These are phyloP conservation scores for Clathrospora elynae DNA, from an alignment of 2,329 filamentous ascomycete species.

Conservation along the genomic window DNA sequence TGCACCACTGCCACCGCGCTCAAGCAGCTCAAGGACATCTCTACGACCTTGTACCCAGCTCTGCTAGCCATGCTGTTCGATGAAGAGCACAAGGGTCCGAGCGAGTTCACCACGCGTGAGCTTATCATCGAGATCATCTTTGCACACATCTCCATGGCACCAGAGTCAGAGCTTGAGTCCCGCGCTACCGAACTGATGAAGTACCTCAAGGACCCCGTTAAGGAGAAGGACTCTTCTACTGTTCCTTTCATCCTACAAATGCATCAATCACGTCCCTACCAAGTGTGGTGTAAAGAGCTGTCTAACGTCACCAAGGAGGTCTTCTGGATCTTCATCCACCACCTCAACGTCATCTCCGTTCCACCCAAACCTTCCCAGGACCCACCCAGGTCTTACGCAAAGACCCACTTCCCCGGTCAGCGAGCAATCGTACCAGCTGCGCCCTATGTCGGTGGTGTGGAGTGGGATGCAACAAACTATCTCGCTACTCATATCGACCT, in stretches of 20 bases:
- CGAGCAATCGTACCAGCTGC: constrained; percentile 90
- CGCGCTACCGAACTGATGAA: constrained; percentile 75
- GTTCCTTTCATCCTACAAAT: constrained; percentile 89
- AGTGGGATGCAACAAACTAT: constrained; percentile 99
- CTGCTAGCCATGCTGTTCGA: constrained; percentile 90
- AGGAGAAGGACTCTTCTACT: constrained; percentile 73
- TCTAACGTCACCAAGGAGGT: constrained; percentile 95
- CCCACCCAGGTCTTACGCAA: constrained; percentile 54
- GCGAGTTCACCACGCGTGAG: constrained; percentile 90
- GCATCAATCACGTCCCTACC: constrained; percentile 83
- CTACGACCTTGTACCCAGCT: constrained; percentile 80
- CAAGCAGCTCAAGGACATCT: constrained; percentile 78
- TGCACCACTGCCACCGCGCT: constrained; percentile 89
- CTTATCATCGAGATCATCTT: constrained; percentile 90
- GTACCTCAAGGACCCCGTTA: constrained; percentile 78
- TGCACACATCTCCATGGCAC: constrained; percentile 75
- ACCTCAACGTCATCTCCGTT: constrained; percentile 82
- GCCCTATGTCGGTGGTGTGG: constrained; percentile 94
- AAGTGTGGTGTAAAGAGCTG: constrained; percentile 91
- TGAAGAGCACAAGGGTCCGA: constrained; percentile 96
- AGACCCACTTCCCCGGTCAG: constrained; percentile 78
- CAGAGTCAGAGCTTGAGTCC: constrained; percentile 62
- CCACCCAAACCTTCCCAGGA: constrained; percentile 46
- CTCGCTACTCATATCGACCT: constrained; percentile 90
- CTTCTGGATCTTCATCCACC: constrained; percentile 98